A percentile compares a stretch with the other conserved stretches of the same genome.
Evolutionary conservation across 202 grass and related monocot genomes (phyloP).

Genomic region (Alloteropsis angusta): DNA sequence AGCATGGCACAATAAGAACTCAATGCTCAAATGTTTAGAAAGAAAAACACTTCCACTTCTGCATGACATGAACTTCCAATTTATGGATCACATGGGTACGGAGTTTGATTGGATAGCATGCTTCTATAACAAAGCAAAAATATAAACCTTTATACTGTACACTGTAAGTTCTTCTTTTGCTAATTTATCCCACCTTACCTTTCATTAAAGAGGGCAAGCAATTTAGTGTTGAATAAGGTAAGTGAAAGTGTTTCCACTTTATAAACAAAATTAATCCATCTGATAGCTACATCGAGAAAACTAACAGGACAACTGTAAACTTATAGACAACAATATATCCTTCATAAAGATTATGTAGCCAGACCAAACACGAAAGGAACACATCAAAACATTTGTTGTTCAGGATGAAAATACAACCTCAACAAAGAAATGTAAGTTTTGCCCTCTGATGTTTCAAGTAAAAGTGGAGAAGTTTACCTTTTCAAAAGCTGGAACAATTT

Average conservation of each 20-base stretch:
- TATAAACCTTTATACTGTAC: background rate
- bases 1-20: constrained; percentile 1
- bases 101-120: background rate
- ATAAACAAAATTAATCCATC: constrained; percentile 1
- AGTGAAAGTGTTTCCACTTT: background rate
- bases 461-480: constrained; percentile 47
- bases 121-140: background rate
- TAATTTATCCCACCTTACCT: background rate
- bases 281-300: background rate
- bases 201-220: background rate
- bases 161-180: background rate
- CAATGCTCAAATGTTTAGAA: background rate
- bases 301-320: background rate
- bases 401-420: background rate
- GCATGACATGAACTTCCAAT: background rate
- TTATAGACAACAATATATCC: background rate
- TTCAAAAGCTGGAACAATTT: constrained; percentile 81
- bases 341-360: background rate
- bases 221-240: background rate
- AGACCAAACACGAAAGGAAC: background rate
- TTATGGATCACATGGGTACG: background rate
- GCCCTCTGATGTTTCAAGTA: background rate
- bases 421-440: background rate
- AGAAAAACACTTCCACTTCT: background rate
- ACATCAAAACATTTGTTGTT: background rate